Evolutionary conservation across 1,284 basidiomycete genomes (phyloP).

Genomic region (Boletus smithii): DNA sequence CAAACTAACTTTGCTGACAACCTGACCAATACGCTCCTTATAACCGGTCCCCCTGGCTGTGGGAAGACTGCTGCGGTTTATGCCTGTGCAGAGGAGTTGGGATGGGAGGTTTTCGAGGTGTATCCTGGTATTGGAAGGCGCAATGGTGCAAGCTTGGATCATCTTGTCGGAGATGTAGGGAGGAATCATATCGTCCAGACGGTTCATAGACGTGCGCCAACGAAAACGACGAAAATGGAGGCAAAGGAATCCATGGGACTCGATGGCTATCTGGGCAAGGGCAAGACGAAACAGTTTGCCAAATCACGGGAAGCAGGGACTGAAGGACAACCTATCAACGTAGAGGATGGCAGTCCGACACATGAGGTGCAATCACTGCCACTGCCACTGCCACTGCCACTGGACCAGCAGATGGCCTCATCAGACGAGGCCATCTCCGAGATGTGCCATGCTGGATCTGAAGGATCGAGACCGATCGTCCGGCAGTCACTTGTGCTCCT

Average conservation of each 20-base stretch:
- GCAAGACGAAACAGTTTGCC: constrained; percentile 1
- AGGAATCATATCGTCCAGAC: constrained; percentile 80
- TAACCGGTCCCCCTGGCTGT: constrained; percentile 78
- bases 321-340: constrained; percentile 20
- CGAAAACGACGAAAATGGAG: constrained; percentile 7
- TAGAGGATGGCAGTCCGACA: constrained; percentile 14
- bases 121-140: constrained; percentile 93
- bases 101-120: constrained; percentile 96
- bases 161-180: constrained; percentile 88
- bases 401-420: constrained; percentile 1
- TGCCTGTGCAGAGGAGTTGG: constrained; percentile 89
- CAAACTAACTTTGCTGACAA: constrained; percentile 40
- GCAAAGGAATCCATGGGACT: constrained; percentile 9
- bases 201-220: constrained; percentile 12
- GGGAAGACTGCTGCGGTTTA: constrained; percentile 95
- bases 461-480: constrained; percentile 29
- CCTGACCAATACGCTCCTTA: constrained; percentile 82
- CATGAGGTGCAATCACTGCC: not conserved
- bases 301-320: constrained; percentile 17
- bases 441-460: constrained; percentile 15
- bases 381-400: too few species aligned
- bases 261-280: constrained; percentile 16
- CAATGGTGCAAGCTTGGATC: constrained; percentile 74
- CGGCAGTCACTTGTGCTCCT: constrained; percentile 88
- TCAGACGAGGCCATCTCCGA: constrained; percentile 3